A percentile compares a stretch with the other conserved stretches of the same genome.
These are phyloP conservation scores for Parietichytrium sp. DNA, from an alignment of 108 stramenopile species.

Conservation along the genomic window DNA sequence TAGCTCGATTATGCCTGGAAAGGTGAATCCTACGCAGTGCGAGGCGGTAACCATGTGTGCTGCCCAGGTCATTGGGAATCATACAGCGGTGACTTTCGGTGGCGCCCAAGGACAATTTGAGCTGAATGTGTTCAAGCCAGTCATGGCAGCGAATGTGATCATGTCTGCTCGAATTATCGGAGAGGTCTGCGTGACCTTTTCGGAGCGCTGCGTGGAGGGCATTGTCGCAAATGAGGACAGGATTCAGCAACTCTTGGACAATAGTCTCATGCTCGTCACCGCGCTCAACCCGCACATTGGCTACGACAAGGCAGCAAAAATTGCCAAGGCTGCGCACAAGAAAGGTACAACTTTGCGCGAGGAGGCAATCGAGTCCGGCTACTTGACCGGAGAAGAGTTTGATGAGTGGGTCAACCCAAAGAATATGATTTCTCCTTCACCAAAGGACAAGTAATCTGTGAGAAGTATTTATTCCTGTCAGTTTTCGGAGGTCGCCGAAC, in stretches of 20 bases:
- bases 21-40: conserved; percentile 97
- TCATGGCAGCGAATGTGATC: conserved; percentile 88
- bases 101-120: conserved; percentile 96
- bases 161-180: conserved; percentile 87
- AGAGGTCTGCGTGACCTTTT: conserved; percentile 77
- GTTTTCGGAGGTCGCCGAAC: no score
- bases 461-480: no score
- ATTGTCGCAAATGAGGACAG: conserved; percentile 77
- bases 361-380: conserved; percentile 78
- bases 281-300: conserved; percentile 97
- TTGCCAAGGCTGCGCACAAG: conserved; percentile 95
- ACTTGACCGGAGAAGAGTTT: conserved; percentile 87
- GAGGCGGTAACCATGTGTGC: conserved; percentile 98
- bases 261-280: conserved; percentile 93
- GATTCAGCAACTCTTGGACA: conserved; percentile 79
- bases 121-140: conserved; percentile 97
- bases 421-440: conserved; percentile 84
- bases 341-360: conserved; percentile 84
- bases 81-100: conserved; percentile 83
- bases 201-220: conserved; percentile 82
- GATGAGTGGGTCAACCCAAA: conserved; percentile 91
- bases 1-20: conserved; percentile 98
- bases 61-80: conserved; percentile 97
- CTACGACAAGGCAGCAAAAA: conserved; percentile 91
- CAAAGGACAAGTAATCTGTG: background rate